Base-by-base conservation (phyloP, 345 rosid species). In the Citrus inodora region DNA sequence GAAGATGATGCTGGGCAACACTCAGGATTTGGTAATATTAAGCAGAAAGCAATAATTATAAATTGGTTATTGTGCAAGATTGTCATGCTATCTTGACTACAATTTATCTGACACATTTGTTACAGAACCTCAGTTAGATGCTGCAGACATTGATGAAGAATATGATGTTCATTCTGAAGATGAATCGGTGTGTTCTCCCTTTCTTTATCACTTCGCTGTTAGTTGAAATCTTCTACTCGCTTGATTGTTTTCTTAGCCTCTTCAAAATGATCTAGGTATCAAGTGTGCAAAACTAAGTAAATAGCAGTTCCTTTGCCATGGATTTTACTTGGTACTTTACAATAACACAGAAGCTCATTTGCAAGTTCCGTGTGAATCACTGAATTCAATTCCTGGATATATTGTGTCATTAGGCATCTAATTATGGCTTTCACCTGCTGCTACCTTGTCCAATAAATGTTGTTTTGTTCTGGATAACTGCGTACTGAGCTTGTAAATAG, bases 131-230 rank as follows among this genome's bases (percentile, higher is more conserved):
- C 89, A 83, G 53, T 84, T 80, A n/a, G 87, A 78, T 82, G 63
- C 71, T 61, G 84, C 82, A 61, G 95, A 92, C 35, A 67, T 76
- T 59, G 99, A 94, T 73, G 95, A 87, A 72, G 98, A 97, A 81
- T 97, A 87, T 81, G 84, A 87, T 78, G 38, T 85, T 33, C 82
- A 77, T 55, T 86, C 92, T 35, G 97, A 85, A 78, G 95, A 94
- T 75, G 95, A 87, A 81, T 87, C 85, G 42, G 99, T 97, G 82
- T 84, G 97, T 86, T 37, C 35, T 70, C 67, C 53, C 63, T 80
- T 77, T 78, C 38, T 62, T 69, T 75, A 72, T 80, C 71, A 70
- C 67, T 75, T 78, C 8, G n/a, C 55, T 53, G 9, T 68, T 73
- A 35, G 71, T 17, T 40, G 21, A 9, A 32, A 13, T 58, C 13